Percentiles rank a stretch among this genome's conserved stretches.
Evolutionary conservation across 1,284 basidiomycete genomes (phyloP).

Genomic region (Farysia itapuensis): DNA sequence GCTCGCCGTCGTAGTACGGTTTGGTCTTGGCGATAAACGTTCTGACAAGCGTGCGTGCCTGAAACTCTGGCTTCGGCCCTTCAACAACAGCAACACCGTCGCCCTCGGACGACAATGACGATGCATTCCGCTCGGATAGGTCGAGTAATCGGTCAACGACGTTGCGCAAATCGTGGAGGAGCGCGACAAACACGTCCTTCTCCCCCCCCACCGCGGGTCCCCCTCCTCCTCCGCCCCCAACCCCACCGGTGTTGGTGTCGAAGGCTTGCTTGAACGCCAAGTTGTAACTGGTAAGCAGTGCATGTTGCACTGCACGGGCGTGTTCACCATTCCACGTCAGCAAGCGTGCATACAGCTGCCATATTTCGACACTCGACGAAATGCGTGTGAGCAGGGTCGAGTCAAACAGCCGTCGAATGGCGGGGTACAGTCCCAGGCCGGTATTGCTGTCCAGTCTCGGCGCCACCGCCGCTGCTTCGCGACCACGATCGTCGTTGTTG

Average conservation of each 20-base stretch:
- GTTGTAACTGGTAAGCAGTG: slow-evolving; percentile 43
- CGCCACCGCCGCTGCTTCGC: slow-evolving; percentile 1
- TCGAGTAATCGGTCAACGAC: slow-evolving; percentile 76
- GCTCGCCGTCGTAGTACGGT: slow-evolving; percentile 76
- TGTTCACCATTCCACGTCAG: slow-evolving; percentile 38
- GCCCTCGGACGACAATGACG: no score
- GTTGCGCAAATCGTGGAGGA: slow-evolving; percentile 45
- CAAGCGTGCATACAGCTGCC: slow-evolving; percentile 48
- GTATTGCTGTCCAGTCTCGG: slow-evolving; percentile 65
- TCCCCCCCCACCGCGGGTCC: no score
- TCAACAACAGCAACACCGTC: slow-evolving; percentile 50
- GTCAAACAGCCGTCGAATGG: slow-evolving; percentile 74
- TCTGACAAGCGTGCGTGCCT: slow-evolving; percentile 82
- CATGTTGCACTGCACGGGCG: slow-evolving; percentile 17
- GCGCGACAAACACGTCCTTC: slow-evolving; percentile 4
- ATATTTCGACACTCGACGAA: slow-evolving; percentile 62
- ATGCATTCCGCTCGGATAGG: no score
- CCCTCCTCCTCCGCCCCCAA: no score
- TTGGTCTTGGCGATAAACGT: slow-evolving; percentile 76
- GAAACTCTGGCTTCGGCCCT: slow-evolving; percentile 72
- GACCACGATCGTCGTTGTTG: not conserved
- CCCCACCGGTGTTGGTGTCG: slow-evolving; percentile 9
- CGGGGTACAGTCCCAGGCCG: slow-evolving; percentile 68
- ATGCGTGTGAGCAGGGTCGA: slow-evolving; percentile 75
- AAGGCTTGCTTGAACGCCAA: slow-evolving; percentile 17